A percentile compares a stretch with the other conserved stretches of the same genome.
Conservation (phyloP, 164 flowering plant genomes). For the Aristolochia contorta region DNA sequence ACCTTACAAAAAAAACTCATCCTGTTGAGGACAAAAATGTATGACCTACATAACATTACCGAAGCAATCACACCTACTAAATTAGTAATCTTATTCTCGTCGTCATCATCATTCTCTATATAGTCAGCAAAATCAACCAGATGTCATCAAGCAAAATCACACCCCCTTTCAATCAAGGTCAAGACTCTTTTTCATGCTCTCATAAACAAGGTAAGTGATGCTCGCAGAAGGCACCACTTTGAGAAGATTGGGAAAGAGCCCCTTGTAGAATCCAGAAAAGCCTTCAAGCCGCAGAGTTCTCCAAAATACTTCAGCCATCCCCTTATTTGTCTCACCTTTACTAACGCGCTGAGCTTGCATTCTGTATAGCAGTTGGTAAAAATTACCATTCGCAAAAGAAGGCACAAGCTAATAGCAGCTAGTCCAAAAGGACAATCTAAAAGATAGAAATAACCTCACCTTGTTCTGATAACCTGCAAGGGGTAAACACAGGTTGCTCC, state of each 20-base stretch:
- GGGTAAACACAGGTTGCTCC: conserved; percentile 98
- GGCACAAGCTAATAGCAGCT: background rate
- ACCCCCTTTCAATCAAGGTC: conserved; percentile 37
- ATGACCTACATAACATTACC: conserved; percentile 11
- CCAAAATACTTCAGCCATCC: conserved; percentile 80
- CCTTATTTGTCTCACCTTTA: conserved; percentile 32
- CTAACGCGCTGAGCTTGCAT: conserved; percentile 69
- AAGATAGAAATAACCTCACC: conserved; percentile 31
- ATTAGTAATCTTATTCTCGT: conserved; percentile 17
- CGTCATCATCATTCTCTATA: conserved; percentile 20
- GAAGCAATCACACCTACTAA: conserved; percentile 15
- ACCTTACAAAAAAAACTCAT: background rate
- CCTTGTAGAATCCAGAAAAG: conserved; percentile 75
- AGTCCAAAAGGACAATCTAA: background rate
- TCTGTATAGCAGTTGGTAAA: conserved; percentile 28
- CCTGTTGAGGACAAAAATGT: conserved; percentile 13
- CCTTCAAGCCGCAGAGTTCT: conserved; percentile 66
- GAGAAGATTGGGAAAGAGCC: conserved; percentile 83
- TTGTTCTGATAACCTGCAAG: conserved; percentile 88
- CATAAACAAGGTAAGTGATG: conserved; percentile 86
- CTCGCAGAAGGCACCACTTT: conserved; percentile 94
- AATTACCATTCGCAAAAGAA: conserved; percentile 1
- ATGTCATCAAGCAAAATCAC: conserved; percentile 6
- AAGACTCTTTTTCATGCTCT: conserved; percentile 75
- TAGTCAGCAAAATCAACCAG: conserved; percentile 16